Percentiles rank a stretch among this genome's conserved stretches.
These are phyloP conservation scores for Aureobasidium sp. DNA, from an alignment of 2,329 filamentous ascomycete species.

Conservation along the genomic window DNA sequence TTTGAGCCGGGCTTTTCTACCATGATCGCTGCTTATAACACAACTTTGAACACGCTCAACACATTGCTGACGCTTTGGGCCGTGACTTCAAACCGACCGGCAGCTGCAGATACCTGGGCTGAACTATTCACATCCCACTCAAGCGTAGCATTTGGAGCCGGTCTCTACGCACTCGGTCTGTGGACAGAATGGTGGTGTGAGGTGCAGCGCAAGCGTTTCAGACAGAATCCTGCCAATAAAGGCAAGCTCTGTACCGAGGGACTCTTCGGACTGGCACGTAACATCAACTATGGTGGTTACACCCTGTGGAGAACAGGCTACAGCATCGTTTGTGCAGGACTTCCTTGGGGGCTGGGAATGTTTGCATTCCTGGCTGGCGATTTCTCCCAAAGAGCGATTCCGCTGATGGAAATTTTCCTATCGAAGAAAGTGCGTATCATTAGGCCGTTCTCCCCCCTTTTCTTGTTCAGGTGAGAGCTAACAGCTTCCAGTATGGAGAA, in stretches of 20 bases:
- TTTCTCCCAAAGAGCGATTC: slow-evolving; percentile 23
- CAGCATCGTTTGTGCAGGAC: slow-evolving; percentile 22
- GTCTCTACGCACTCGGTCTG: slow-evolving; percentile 21
- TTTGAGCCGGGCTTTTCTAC: slow-evolving; percentile 20
- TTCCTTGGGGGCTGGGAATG: slow-evolving; percentile 19
- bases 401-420: slow-evolving; percentile 25
- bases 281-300: slow-evolving; percentile 27
- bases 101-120: slow-evolving; percentile 10
- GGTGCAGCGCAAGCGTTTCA: slow-evolving; percentile 24
- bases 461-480: background rate
- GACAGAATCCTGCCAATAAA: slow-evolving; percentile 22
- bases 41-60: slow-evolving; percentile 23
- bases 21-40: slow-evolving; percentile 22
- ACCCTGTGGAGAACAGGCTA: slow-evolving; percentile 24
- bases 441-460: too few species aligned
- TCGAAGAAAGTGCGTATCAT: slow-evolving; percentile 23
- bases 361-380: slow-evolving; percentile 21
- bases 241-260: slow-evolving; percentile 24
- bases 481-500: slow-evolving; percentile 22
- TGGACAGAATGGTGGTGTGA: slow-evolving; percentile 25
- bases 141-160: slow-evolving; percentile 18
- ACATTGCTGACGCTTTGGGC: slow-evolving; percentile 22
- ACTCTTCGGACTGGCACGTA: slow-evolving; percentile 22
- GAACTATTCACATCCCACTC: slow-evolving; percentile 16
- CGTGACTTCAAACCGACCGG: slow-evolving; percentile 20